Base-by-base conservation (phyloP, 352 stramenopile genomes). In the Phytophthora palmivora region DNA sequence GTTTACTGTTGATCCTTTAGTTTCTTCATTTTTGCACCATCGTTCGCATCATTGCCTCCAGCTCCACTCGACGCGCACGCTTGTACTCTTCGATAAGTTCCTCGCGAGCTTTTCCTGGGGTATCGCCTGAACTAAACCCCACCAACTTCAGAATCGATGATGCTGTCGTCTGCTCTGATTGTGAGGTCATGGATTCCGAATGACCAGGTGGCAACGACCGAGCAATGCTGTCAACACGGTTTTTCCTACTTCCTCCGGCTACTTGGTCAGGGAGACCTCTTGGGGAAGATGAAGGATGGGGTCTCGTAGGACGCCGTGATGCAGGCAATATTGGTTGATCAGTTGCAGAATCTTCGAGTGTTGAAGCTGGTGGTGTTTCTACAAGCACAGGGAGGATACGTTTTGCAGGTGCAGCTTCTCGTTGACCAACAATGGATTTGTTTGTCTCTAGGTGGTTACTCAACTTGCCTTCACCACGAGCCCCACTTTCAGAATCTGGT, bases 51-150 rank as follows among this genome's bases (percentile, higher is more conserved):
- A 89, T 87, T 1, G 78, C 79, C 44, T 91, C 78, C 32, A 91
- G 70, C 18, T 91, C 82, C 9, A 70, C 67, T 37, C 82, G 76
- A n/a, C 82, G 64, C 14, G 78, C 79, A 14, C 76, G 79, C 28
- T 89, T 91, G 50, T 91, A 91, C 11, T 88, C 76, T 19, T 88
- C 71, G 0, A 89, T 71, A 5, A 91, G 58, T 22, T 88, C 73
- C 19, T 79, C 76, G 24, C 78, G 82, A 28, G 59, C 77, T 67
- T 82, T 88, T 21, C 75, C 75, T 41, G 60, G 67, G 6, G 51
- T 51, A 18, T 85, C 64, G 3, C 46, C 39, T 4, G 56, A 64
- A 6, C 48, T 54, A 16, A 63, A 52, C 0, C 67, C 74, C 18
- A 89, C 76, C n/a, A 88, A 62, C 38, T 87, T 87, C 26, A 89